Base-by-base conservation (phyloP, 352 stramenopile species). In the Phytophthora rubi region DNA sequence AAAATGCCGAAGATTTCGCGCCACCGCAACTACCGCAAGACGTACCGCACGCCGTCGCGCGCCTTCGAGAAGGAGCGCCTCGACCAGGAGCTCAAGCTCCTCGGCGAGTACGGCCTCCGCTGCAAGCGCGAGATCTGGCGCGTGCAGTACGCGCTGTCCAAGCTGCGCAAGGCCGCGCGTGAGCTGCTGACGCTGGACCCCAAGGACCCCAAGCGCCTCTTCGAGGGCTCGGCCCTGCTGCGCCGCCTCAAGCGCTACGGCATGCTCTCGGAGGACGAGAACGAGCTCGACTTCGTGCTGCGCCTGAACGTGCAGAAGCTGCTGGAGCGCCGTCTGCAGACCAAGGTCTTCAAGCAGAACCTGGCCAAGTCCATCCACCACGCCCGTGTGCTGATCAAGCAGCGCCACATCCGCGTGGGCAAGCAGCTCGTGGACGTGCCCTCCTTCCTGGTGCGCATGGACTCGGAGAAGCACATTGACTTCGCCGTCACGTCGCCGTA, bases 51-150 rank as follows among this genome's bases (percentile, higher is more conserved):
- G 77, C 98, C 98, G 45, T 95, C 98, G 82, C 97, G 98, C 82
- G 94, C 98, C 49, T 99, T 98, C 92, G 98, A 99, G 85, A 99
- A 99, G 94, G 98, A 99, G 81, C 97, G 97, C 88, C 93, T 99
- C 60, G 97, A 99, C 90, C 97, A 98, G 80, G 98, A 99, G 87
- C 91, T 99, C 58, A 99, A 99, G 91, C 90, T 99, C 53, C 95
- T 98, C 48, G 98, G 98, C 80, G 98, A 99, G 89, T 99, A 99
- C 82, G 98, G 98, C 57, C 95, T 99, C 26, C 93, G 98, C 75
- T 99, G 98, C 95, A 99, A 99, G 95, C 96, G 97, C 74, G 98
- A 99, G 83, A 99, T 99, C 83, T 99, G 98, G 98, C 97, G 98
- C 69, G 97, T 99, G 55, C 98, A 99, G 86, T 99, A 98, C 75